Base-by-base conservation (phyloP, 345 rosid species). In the Citrus cavaleriei region DNA sequence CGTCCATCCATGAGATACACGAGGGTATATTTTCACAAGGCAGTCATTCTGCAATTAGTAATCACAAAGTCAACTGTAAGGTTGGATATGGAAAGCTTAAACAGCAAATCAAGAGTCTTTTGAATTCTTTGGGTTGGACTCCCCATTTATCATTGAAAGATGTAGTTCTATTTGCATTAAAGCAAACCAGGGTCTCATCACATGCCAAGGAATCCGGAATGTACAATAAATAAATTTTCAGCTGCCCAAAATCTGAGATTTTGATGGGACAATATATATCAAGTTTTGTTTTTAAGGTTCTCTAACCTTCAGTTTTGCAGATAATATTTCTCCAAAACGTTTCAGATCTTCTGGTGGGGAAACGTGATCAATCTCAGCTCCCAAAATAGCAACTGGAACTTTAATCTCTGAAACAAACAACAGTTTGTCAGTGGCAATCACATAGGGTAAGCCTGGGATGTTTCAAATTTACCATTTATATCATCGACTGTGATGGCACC, bases 1-100 rank as follows among this genome's bases (percentile, higher is more conserved):
- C 0, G 90, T 84, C 94, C 95, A 92, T 65, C 95, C 94, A 32
- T 94, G 94, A 3, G 82, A 63, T 21, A 90, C 93, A 4, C 87
- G 83, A 0, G 91, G 91, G 75, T 73, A 76, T 77, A 90, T 86
- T 86, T 94, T 94, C 83, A 76, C 76, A 24, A 72, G 76, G 49
- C 81, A 60, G 42, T 81, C 68, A 2, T 77, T 16, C 85, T 82
- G 81, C 76, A 66, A 59, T 24, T 16, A 28, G 49, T 4, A 21
- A 70, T 46, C 38, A 4, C 5, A 46, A 7, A 42, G 49, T 22
- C 18, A 40, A 59, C 16, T 18, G 10, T 13, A 16, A 55, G 19
- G 18, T 55, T 37, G 28, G 60, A 67, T 34, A 22, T 69, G 30
- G 25, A 66, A 34, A 28, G 21, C 28, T 6, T 32, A 10, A 27